Evolutionary conservation across 805 yeast genomes (phyloP).

Genomic region (Starmerella etchellsii): DNA sequence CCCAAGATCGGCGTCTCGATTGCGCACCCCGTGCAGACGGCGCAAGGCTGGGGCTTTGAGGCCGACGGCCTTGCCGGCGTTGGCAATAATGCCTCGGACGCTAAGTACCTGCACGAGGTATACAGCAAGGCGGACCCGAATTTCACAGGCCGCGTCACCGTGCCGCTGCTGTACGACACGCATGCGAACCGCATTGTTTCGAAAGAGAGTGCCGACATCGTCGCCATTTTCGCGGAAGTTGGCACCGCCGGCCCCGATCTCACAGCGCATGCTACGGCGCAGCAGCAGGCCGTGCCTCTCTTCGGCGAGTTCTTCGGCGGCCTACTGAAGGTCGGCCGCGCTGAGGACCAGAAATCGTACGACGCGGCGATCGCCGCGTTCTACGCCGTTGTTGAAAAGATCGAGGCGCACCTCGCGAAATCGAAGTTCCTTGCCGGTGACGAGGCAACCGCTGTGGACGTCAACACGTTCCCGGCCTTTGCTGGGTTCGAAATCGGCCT

Average conservation of each 20-base stretch:
- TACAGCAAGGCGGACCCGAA: constrained; percentile 65
- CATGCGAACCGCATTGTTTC: constrained; percentile 54
- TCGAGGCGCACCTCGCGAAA: constrained; percentile 22
- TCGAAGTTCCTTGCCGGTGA: constrained; percentile 45
- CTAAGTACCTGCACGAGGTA: constrained; percentile 49
- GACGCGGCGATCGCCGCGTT: constrained; percentile 46
- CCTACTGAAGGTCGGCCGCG: constrained; percentile 72
- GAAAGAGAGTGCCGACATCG: constrained; percentile 81
- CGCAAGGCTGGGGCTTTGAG: constrained; percentile 72
- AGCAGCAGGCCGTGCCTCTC: constrained; percentile 48
- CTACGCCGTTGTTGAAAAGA: constrained; percentile 47
- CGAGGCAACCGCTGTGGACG: constrained; percentile 72
- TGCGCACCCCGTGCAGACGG: constrained; percentile 82
- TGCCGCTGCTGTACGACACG: constrained; percentile 86
- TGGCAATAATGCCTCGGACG: constrained; percentile 49
- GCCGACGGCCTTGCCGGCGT: constrained; percentile 38
- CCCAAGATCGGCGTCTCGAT: constrained; percentile 39
- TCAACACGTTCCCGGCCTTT: constrained; percentile 72
- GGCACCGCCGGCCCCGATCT: constrained; percentile 38
- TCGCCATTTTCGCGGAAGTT: constrained; percentile 56
- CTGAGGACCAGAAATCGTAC: constrained; percentile 68
- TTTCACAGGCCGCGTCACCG: constrained; percentile 75
- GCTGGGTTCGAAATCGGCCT: constrained; percentile 82
- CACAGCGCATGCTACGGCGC: constrained; percentile 33
- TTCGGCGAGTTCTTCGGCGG: constrained; percentile 50